phyloP scores from a whole-genome alignment of 2,329 filamentous ascomycete genomes.

The Aspergillus piperis region DNA sequence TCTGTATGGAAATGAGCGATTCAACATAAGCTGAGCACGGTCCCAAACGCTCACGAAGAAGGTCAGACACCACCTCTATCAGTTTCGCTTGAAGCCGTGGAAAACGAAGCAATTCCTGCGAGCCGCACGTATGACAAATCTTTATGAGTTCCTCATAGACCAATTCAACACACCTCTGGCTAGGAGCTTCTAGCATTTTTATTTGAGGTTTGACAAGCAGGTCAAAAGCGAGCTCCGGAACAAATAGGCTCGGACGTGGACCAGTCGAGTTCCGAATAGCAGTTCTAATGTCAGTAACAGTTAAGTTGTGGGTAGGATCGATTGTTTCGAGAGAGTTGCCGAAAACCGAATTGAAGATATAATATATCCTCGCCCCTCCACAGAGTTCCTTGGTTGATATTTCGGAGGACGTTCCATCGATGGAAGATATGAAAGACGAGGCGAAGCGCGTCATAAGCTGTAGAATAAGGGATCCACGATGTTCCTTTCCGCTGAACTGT shows the following conservation, averaged over 20 bases:
- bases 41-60: slow-evolving; percentile 86
- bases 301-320: slow-evolving; percentile 92
- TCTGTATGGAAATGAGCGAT: slow-evolving; percentile 93
- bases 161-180: slow-evolving; percentile 93
- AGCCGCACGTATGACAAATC: slow-evolving; percentile 98
- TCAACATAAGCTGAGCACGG: slow-evolving; percentile 90
- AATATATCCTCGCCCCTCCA: slow-evolving; percentile 92
- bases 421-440: slow-evolving; percentile 96
- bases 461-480: slow-evolving; percentile 89
- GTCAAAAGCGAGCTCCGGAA: slow-evolving; percentile 96
- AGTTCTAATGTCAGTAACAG: slow-evolving; percentile 90
- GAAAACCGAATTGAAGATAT: slow-evolving; percentile 99
- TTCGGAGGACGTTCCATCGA: slow-evolving; percentile 96
- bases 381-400: slow-evolving; percentile 98
- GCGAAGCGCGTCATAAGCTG: slow-evolving; percentile 98
- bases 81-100: slow-evolving; percentile 93
- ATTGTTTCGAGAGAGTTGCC: slow-evolving; percentile 95
- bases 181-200: slow-evolving; percentile 90
- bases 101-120: slow-evolving; percentile 87
- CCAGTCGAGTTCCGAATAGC: slow-evolving; percentile 98
- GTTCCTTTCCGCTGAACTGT: slow-evolving; percentile 95
- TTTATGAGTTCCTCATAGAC: slow-evolving; percentile 99
- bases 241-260: slow-evolving; percentile 90
- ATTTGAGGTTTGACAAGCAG: slow-evolving; percentile 97
- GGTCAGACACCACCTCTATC: slow-evolving; percentile 96